A percentile compares a stretch with the other conserved stretches of the same genome.
These are phyloP conservation scores for Crataegus laevigata DNA, from an alignment of 306 rosid species.

Conservation along the genomic window DNA sequence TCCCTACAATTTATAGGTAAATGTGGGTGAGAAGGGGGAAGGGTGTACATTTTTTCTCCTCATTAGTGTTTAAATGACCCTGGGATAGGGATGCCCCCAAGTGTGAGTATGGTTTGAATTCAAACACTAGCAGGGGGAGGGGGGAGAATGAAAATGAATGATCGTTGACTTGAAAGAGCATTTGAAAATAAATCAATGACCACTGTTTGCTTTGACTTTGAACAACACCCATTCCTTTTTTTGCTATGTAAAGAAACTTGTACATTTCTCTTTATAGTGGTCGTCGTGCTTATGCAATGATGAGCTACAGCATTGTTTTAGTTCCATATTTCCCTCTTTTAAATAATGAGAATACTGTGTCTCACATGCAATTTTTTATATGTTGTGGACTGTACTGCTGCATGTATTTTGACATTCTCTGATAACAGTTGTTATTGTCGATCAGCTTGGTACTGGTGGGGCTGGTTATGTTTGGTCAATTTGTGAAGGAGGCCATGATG, in stretches of 20 bases:
- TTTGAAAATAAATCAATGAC: background rate
- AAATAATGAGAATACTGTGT: background rate
- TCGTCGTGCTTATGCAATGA: background rate
- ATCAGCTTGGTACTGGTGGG: conserved; percentile 90
- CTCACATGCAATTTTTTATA: background rate
- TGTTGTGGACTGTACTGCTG: background rate
- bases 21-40: background rate
- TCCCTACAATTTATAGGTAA: background rate
- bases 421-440: conserved; percentile 22
- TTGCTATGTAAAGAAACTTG: background rate
- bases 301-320: background rate
- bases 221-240: background rate
- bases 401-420: background rate
- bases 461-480: conserved; percentile 81
- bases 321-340: background rate
- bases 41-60: background rate
- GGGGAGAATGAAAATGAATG: background rate
- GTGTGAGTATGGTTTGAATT: background rate
- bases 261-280: background rate
- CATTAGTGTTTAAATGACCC: background rate
- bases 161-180: background rate
- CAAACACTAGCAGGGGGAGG: background rate
- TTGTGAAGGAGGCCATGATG: conserved; percentile 80
- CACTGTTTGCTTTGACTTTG: background rate
- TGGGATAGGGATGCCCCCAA: background rate